Evolutionary conservation across 495 filamentous ascomycete genomes (phyloP), one percentile per base, ranked within the genome.

Genomic region (Rhizodiscina lignyota): DNA sequence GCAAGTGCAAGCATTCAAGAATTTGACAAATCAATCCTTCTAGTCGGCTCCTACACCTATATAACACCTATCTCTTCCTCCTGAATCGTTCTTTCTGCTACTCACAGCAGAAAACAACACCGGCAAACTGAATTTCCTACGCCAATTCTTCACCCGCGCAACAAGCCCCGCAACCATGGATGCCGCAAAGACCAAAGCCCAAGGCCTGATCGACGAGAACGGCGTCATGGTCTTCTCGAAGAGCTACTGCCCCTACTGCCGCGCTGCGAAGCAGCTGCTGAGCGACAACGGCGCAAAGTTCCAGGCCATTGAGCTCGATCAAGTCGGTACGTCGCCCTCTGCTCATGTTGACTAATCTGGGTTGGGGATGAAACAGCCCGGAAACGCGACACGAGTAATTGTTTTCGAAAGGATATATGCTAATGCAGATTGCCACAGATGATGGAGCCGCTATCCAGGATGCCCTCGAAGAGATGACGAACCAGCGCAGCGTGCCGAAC

Each of bases 201-300:
- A 93, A 59, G 51, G 49, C 41, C 74, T 94, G 59, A 94, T 99
- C 51, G 70, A 93, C 52, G 79, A 94, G 44, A 87, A 96, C 60
- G 66, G 74, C 41, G 89, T 96, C 50, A 82, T 86, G 41, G 79
- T 97, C 44, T 97, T 97, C 70, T 81, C 73, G 55, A 99, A 99
- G 63, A 82, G 77, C 11, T 93, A 79, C 61, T 99, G 89, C 69
- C 86, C 87, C n/a, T 87, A 92, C 71, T 96, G 87, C 67, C 61
- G 53, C 21, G 67, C 84, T 36, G 72, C 74, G 43, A 94, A 94
- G 72, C 34, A 55, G 6, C 62, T 83, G 24, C 64, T 99, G 45
- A 66, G 60, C 45, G 59, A 73, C 24, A 32, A 70, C 39, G 72
- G 73, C 43, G 85, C 82, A 30, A 82, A 84, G 50, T 83, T 70